A percentile compares a stretch with the other conserved stretches of the same genome.
These are phyloP conservation scores for Rubus parviflorus DNA, from an alignment of 306 rosid species.

Conservation along the genomic window DNA sequence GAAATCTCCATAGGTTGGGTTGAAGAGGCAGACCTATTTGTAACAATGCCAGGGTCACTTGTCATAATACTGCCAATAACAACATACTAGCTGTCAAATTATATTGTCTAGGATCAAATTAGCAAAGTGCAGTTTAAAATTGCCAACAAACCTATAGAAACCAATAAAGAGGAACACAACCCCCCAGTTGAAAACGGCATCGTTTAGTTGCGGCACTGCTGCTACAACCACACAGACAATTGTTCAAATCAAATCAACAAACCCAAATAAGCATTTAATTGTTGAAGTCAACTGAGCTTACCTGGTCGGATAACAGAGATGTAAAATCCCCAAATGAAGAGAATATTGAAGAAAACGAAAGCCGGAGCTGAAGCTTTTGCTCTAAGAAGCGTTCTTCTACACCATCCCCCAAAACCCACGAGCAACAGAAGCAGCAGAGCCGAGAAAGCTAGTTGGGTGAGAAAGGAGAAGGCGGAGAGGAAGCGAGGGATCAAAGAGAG, in stretches of 20 bases:
- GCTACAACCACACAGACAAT: constrained; percentile 18
- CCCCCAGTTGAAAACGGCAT: constrained; percentile 37
- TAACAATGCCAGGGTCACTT: constrained; percentile 48
- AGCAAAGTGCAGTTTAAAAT: not conserved
- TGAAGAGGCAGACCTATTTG: constrained; percentile 12
- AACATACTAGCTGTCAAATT: not conserved
- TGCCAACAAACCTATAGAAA: constrained; percentile 38
- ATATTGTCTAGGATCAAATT: not conserved
- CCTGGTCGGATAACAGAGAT: no score
- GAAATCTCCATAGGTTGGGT: not conserved
- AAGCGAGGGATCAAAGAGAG: constrained; percentile 40
- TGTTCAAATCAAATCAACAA: no score
- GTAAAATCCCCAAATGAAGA: no score
- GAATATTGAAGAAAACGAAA: no score
- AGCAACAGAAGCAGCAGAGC: constrained; percentile 35
- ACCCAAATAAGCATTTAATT: no score
- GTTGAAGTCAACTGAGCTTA: no score
- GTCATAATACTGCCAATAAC: constrained; percentile 35
- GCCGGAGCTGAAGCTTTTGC: no score
- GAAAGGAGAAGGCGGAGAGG: constrained; percentile 27
- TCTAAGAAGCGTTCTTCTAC: constrained; percentile 37
- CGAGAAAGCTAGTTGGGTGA: constrained; percentile 43
- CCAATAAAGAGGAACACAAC: constrained; percentile 37
- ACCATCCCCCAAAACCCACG: constrained; percentile 34
- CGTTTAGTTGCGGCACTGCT: constrained; percentile 31